Evolutionary conservation across 1,284 basidiomycete species (phyloP).

Genomic region (Pulveroboletus sp.): DNA sequence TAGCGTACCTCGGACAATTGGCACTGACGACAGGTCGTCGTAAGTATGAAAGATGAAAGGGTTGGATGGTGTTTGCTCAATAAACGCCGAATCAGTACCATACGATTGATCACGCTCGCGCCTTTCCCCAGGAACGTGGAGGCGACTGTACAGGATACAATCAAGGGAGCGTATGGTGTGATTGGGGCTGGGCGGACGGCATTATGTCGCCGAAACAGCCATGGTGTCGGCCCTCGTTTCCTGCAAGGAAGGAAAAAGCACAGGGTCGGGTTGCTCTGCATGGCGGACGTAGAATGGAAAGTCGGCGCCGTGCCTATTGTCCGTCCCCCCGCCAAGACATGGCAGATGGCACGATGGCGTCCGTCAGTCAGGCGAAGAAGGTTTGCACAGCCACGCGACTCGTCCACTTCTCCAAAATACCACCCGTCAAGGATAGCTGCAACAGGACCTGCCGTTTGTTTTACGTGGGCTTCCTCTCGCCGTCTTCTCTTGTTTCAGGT

Average conservation of each 20-base stretch:
- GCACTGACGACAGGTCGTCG: background rate
- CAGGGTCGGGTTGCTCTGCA: too few species aligned
- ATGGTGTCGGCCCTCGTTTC: background rate
- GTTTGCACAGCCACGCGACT: slow-evolving; percentile 30
- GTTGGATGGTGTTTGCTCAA: background rate
- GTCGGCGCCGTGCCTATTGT: background rate
- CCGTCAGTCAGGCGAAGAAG: too few species aligned
- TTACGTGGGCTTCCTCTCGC: slow-evolving; percentile 10
- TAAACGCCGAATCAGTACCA: background rate
- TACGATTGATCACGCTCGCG: background rate
- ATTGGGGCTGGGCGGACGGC: background rate
- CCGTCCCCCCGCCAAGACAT: background rate
- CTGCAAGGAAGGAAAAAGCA: too few species aligned
- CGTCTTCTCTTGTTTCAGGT: background rate
- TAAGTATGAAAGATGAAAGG: too few species aligned
- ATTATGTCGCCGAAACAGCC: background rate
- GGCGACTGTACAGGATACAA: background rate
- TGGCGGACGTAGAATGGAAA: background rate
- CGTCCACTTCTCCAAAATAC: slow-evolving; percentile 22
- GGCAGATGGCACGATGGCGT: too few species aligned
- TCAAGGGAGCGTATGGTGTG: background rate
- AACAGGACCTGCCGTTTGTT: slow-evolving; percentile 30
- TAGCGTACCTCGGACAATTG: background rate
- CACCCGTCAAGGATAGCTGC: slow-evolving; percentile 24
- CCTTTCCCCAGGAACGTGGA: background rate